These are phyloP conservation scores for Globisporangium abappressorium DNA, from an alignment of 352 stramenopile genomes.

Conservation along the genomic window DNA sequence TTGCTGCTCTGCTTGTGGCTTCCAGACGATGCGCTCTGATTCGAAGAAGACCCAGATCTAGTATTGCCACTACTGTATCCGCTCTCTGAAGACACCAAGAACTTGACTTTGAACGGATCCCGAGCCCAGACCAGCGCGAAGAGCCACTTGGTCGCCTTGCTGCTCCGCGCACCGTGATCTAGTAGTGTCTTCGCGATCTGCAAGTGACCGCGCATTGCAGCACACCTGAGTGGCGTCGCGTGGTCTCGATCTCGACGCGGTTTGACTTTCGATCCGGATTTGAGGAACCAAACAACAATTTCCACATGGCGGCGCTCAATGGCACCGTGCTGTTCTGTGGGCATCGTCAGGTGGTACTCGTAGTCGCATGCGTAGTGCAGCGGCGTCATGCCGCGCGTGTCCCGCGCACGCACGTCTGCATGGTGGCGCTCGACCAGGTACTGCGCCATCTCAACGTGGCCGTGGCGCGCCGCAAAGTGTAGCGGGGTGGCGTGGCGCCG, in stretches of 20 bases:
- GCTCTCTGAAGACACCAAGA: conserved; percentile 19
- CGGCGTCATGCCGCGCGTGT: conserved; percentile 35
- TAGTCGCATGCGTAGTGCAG: conserved; percentile 40
- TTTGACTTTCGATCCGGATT: conserved; percentile 22
- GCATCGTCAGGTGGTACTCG: conserved; percentile 18
- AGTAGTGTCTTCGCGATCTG: conserved; percentile 29
- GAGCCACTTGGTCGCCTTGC: conserved; percentile 19
- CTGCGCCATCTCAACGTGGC: conserved; percentile 21
- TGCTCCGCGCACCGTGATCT: conserved; percentile 26
- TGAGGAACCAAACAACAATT: conserved; percentile 24
- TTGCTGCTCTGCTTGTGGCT: not conserved
- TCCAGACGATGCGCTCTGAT: conserved; percentile 9
- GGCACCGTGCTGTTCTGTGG: conserved; percentile 13
- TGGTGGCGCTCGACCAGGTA: conserved; percentile 25
- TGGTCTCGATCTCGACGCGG: conserved; percentile 15
- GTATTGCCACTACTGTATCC: not conserved
- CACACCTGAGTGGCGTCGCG: conserved; percentile 31
- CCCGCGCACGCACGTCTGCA: conserved; percentile 19
- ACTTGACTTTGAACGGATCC: conserved; percentile 29
- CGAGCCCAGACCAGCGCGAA: conserved; percentile 21
- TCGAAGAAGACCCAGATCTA: not conserved
- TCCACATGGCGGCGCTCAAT: conserved; percentile 22
- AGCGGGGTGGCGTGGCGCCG: conserved; percentile 13
- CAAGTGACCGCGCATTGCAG: conserved; percentile 30
- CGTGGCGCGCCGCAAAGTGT: conserved; percentile 22